These are phyloP conservation scores for Plantago elongata DNA, from an alignment of 257 asterid genomes.

Conservation along the genomic window DNA sequence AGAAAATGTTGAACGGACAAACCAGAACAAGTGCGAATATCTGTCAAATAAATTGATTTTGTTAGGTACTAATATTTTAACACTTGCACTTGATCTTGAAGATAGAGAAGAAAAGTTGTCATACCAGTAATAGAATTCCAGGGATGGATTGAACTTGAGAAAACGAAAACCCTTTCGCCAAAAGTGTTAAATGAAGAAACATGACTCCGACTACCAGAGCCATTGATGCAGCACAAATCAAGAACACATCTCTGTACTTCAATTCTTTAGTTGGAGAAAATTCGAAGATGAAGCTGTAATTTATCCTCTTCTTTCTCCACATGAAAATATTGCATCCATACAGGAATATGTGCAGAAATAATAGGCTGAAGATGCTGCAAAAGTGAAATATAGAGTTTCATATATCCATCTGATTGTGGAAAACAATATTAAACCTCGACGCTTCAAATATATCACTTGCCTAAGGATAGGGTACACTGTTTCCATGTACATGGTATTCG, in stretches of 20 bases:
- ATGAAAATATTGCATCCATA: conserved; percentile 90
- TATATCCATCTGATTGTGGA: not conserved
- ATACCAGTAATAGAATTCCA: conserved; percentile 69
- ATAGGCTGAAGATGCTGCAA: conserved; percentile 90
- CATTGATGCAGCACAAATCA: conserved; percentile 76
- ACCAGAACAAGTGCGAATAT: conserved; percentile 41
- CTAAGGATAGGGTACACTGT: conserved; percentile 85
- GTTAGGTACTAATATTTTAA: not conserved
- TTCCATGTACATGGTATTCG: conserved; percentile 77
- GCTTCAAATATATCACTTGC: conserved; percentile 36
- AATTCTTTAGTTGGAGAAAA: conserved; percentile 56
- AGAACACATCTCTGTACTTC: conserved; percentile 72
- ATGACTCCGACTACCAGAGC: conserved; percentile 59
- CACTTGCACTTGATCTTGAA: no score
- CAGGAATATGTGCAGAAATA: conserved; percentile 74
- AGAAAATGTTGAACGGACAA: conserved; percentile 71
- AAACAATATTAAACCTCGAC: not conserved
- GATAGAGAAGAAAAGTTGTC: not conserved
- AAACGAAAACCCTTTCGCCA: conserved; percentile 61
- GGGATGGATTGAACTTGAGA: conserved; percentile 69
- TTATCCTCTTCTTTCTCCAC: conserved; percentile 85
- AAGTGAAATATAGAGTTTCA: conserved; percentile 3
- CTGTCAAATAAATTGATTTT: conserved; percentile 24
- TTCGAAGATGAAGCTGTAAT: conserved; percentile 85
- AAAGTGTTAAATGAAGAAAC: conserved; percentile 65